Base-by-base conservation (phyloP, 257 asterid genomes). In the Jacaranda copaia region DNA sequence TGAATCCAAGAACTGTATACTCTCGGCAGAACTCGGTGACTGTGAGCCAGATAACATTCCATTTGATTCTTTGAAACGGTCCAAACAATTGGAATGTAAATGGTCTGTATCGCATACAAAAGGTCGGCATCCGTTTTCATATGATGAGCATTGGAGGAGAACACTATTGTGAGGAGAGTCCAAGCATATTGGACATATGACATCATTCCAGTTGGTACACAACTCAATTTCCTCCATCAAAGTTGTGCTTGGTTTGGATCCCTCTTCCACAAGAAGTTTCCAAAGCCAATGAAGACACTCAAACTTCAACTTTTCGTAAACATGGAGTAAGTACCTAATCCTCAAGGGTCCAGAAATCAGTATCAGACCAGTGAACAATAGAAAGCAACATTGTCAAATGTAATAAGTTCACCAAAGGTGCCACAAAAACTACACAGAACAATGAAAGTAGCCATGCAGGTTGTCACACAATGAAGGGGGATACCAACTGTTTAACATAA, bases 91-190 rank as follows among this genome's bases (percentile, higher is more conserved):
- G 56, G 96, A 90, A 81, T 89, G 98, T 75, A 89, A 74, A 82
- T 92, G 98, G 73, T 88, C 84, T 0, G 98, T 92, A 81, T 90
- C 97, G 20, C 98, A 92, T 15, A 92, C 92, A 79, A 92, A 92
- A 62, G 97, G 83, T 59, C 89, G 91, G 62, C 98, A 92, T 3
- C 98, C 98, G 68, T 89, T 92, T 20, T 77, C 89, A 61, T 80
- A 87, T 0, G 97, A 90, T 19, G 98, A 83, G 80, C 98, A 92
- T 42, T 84, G 93, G 79, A 92, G 95, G 76, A 92, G 98, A 70
- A 90, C 97, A 16, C 91, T 84, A 42, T 92, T 92, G 86, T 92
- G 98, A 32, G 98, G 98, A 52, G 82, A 88, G 75, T 90, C 92
- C 81, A 90, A 79, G 84, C 97, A 92, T 81, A 92, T 92, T 75